Conservation (phyloP, 257 asterid species). For the Rauvolfia tetraphylla region DNA sequence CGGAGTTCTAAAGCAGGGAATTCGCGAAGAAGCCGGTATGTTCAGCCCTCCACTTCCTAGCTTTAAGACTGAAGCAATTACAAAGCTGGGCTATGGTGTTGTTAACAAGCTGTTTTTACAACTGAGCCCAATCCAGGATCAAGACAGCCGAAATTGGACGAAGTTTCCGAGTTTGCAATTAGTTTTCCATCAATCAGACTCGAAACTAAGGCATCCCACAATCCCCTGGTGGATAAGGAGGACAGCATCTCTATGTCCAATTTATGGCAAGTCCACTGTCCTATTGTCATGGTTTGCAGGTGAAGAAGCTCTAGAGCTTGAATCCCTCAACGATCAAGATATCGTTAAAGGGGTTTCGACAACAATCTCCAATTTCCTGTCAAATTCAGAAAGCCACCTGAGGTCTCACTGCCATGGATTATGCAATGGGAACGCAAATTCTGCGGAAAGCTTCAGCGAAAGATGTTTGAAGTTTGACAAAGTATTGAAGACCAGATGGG, state of each 20-base stretch:
- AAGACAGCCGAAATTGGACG: not conserved
- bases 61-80: conserved; percentile 55
- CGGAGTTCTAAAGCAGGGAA: conserved; percentile 67
- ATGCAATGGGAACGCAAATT: conserved; percentile 27
- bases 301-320: conserved; percentile 67
- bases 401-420: not conserved
- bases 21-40: conserved; percentile 30
- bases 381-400: conserved; percentile 15
- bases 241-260: conserved; percentile 54
- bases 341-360: conserved; percentile 53
- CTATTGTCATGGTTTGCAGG: conserved; percentile 81
- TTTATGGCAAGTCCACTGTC: conserved; percentile 47
- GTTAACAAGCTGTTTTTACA: conserved; percentile 78
- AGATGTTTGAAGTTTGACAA: conserved; percentile 30
- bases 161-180: conserved; percentile 59
- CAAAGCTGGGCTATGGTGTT: conserved; percentile 73
- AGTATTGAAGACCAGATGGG: conserved; percentile 75
- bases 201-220: conserved; percentile 30
- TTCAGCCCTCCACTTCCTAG: conserved; percentile 70
- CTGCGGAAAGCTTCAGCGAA: conserved; percentile 1
- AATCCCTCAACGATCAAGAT: conserved; percentile 53
- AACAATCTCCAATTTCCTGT: conserved; percentile 49
- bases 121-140: conserved; percentile 18
- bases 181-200: conserved; percentile 51
- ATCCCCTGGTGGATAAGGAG: conserved; percentile 76